These are phyloP conservation scores for Colletotrichum orchidophilum DNA, from an alignment of 2,329 filamentous ascomycete species.

Conservation along the genomic window DNA sequence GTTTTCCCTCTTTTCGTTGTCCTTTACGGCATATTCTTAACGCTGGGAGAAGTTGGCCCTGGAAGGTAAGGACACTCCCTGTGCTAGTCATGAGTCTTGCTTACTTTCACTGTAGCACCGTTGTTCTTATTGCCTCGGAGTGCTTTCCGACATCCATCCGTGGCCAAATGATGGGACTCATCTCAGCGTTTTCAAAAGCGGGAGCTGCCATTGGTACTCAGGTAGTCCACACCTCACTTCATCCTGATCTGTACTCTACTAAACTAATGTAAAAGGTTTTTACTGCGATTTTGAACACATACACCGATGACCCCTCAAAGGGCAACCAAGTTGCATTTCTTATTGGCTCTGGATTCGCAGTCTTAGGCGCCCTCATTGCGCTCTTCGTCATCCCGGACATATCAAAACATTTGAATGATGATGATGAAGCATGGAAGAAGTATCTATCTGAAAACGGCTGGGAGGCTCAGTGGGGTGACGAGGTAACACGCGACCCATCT, in stretches of 20 bases:
- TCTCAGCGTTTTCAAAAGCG: constrained; percentile 57
- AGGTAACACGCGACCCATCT: constrained; percentile 39
- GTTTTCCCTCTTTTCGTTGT: constrained; percentile 61
- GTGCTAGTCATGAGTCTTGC: neutral
- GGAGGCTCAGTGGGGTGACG: constrained; percentile 42
- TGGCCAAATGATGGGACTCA: constrained; percentile 59
- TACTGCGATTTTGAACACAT: constrained; percentile 58
- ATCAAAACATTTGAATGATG: constrained; percentile 39
- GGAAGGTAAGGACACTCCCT: constrained; percentile 45
- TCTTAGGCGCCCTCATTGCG: constrained; percentile 53
- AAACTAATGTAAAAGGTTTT: constrained; percentile 47
- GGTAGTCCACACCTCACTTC: neutral
- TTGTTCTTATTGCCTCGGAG: constrained; percentile 52
- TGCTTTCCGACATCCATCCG: constrained; percentile 60
- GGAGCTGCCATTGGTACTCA: constrained; percentile 60
- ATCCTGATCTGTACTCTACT: neutral
- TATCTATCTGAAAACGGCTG: constrained; percentile 41
- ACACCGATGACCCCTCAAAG: constrained; percentile 47
- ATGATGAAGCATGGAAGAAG: constrained; percentile 42
- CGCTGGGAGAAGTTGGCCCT: constrained; percentile 59
- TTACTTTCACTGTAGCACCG: constrained; percentile 39
- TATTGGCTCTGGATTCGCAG: constrained; percentile 59
- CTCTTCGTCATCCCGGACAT: constrained; percentile 55
- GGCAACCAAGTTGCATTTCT: constrained; percentile 60
- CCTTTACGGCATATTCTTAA: constrained; percentile 60